Evolutionary conservation across 306 rosid species (phyloP).

Genomic region (Cicer cuneatum): DNA sequence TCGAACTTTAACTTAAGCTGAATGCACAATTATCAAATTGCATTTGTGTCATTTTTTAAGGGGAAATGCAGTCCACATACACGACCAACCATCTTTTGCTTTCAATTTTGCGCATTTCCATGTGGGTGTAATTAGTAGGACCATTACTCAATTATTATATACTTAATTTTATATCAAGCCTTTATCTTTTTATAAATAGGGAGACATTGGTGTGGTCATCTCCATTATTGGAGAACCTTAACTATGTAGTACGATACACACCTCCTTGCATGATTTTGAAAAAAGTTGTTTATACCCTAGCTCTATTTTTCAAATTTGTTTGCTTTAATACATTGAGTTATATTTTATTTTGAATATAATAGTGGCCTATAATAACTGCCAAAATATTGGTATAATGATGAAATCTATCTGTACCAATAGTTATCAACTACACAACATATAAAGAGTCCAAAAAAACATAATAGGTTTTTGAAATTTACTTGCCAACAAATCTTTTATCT

Average conservation of each 20-base stretch:
- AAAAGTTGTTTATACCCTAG: neutral
- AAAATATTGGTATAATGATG: too few species aligned
- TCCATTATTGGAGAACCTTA: neutral
- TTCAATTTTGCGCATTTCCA: constrained; percentile 9
- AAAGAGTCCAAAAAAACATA: too few species aligned
- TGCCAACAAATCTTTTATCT: too few species aligned
- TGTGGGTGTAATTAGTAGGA: neutral
- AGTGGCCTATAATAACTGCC: too few species aligned
- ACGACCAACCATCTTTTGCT: constrained; percentile 46
- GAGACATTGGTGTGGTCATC: neutral
- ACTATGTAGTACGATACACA: neutral
- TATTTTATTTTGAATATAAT: neutral
- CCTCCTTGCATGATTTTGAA: neutral
- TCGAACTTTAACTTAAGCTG: constrained; percentile 56
- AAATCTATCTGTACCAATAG: too few species aligned
- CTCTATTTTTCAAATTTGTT: neutral
- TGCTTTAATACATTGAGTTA: neutral
- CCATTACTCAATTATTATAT: neutral
- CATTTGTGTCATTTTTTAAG: constrained; percentile 33
- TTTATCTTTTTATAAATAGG: neutral
- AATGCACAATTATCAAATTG: constrained; percentile 64
- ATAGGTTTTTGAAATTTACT: too few species aligned
- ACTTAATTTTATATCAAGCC: neutral
- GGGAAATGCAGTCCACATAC: constrained; percentile 41
- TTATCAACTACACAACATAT: too few species aligned